Evolutionary conservation across 208 protist species (phyloP), one percentile per base, ranked within the genome.

Genomic region (Trypanosoma vivax): DNA sequence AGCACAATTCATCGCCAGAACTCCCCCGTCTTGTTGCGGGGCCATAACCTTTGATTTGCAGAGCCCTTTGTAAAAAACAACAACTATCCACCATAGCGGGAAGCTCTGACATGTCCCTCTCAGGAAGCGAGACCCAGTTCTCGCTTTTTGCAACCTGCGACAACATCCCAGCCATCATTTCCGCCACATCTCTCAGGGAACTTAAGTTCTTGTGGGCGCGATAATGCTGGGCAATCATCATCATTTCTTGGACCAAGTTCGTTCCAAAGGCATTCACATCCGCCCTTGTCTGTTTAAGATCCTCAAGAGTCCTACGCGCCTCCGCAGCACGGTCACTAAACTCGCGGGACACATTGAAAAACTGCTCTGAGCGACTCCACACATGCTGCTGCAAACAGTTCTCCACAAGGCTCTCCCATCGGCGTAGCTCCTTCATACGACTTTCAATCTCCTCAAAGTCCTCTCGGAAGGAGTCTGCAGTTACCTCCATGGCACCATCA

Each of bases 111-210:
- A 89, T 74, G 46, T 94, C 83, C 23, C 87, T 70, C 70, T 94
- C 87, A 18, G 83, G 87, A 31, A 94, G 70, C 19, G 74, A 66
- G 6, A 73, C 65, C 83, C 87, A 94, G 69, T 91, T 94, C 50
- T 90, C 83, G 16, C 88, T 55, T 4, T 70, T 62, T 40, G 59
- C 37, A 9, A 91, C 45, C 29, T 64, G 65, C 23, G 62, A 65
- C 10, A 70, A 56, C 9, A 89, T 50, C 1, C 24, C 41, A 35
- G 70, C 56, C 11, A 73, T 62, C 18, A 59, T 42, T 10, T 42
- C 55, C 3, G 75, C 48, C 19, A 84, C 51, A 10, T 24, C 42
- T 35, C 61, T 37, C 30, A 90, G 52, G 13, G 53, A 43, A 46
- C 60, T 45, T 27, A 86, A 74, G 68, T 88, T 77, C 38, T 81